Evolutionary conservation across 2,329 filamentous ascomycete genomes (phyloP), one percentile per base, ranked within the genome.

Genomic region (Clonostachys byssicola): DNA sequence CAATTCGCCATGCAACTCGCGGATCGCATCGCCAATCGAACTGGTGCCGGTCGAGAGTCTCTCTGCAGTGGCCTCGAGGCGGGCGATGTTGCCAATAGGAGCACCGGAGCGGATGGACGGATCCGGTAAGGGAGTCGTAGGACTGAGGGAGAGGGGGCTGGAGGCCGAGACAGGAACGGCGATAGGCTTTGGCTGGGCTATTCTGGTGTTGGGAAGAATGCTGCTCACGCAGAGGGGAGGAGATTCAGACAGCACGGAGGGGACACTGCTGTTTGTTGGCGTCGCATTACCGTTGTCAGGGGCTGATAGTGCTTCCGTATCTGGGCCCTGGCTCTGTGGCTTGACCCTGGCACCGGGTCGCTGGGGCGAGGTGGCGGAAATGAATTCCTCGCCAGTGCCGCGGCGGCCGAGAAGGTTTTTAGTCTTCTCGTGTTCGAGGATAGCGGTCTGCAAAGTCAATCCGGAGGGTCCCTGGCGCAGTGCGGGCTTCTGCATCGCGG

Each of bases 1-100:
- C 60, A 88, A 72, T 64, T 88, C 83, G 51, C 81, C 73, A 64
- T 89, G 83, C 54, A 89, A 73, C 58, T 86, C 81, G 49, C 86
- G 80, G 56, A 91, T 92, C 55, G 88, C 86, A 70, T 88, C 81
- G 57, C 87, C 86, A 59, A 91, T 87, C 51, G 88, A 89, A 52
- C 84, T 88, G 48, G 83, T 85, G n/a, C 47, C 44, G 70, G 80
- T 79, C 55, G 85, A 88, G 63, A 92, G 73, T 53, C 83, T 78
- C 65, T 91, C 87, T 43, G 88, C 88, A 12, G 83, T 85, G 54
- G 86, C 83, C 65, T 92, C 88, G 52, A 92, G 79, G 44, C 84
- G 80, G 54, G 85, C 82, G 52, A 92, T 83, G 68, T 86, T 90
- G 60, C 76, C 77, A 16, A 77, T 68, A 60, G 81, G 83, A 34